Conservation (phyloP, 805 yeast genomes). For the Ogataea thermomethanolica region DNA sequence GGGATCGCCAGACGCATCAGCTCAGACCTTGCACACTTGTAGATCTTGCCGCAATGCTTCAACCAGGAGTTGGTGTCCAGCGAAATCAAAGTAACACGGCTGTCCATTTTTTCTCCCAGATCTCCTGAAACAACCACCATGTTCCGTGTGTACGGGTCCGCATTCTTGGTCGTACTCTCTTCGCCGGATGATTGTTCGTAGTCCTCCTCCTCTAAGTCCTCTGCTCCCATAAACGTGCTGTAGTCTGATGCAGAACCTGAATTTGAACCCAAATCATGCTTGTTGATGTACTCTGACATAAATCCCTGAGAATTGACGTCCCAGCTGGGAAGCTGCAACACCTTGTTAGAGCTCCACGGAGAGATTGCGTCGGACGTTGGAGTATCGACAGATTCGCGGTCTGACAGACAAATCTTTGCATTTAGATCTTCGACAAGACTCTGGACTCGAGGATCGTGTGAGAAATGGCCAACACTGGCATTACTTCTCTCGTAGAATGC, state of each 20-base stretch:
- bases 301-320: slow-evolving; percentile 30
- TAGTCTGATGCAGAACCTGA: slow-evolving; percentile 7
- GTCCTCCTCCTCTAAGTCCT: slow-evolving; percentile 23
- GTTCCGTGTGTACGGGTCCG: slow-evolving; percentile 13
- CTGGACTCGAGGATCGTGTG: slow-evolving; percentile 26
- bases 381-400: slow-evolving; percentile 2
- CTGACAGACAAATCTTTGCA: slow-evolving; percentile 8
- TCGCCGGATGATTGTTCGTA: slow-evolving; percentile 13
- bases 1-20: slow-evolving; percentile 64
- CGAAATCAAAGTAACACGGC: slow-evolving; percentile 52
- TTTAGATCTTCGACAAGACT: slow-evolving; percentile 19
- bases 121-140: slow-evolving; percentile 38
- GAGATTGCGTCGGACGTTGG: background rate
- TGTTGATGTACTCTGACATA: slow-evolving; percentile 31
- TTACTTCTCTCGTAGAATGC: slow-evolving; percentile 15
- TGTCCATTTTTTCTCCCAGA: slow-evolving; percentile 56
- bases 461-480: slow-evolving; percentile 24
- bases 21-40: slow-evolving; percentile 59
- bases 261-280: slow-evolving; percentile 21
- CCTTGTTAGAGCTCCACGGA: slow-evolving; percentile 1
- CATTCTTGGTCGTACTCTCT: slow-evolving; percentile 7
- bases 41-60: slow-evolving; percentile 74
- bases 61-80: slow-evolving; percentile 80
- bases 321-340: slow-evolving; percentile 29
- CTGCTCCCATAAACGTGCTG: slow-evolving; percentile 10